Conservation (phyloP, 352 stramenopile species). For the Achlya hypogyna region DNA sequence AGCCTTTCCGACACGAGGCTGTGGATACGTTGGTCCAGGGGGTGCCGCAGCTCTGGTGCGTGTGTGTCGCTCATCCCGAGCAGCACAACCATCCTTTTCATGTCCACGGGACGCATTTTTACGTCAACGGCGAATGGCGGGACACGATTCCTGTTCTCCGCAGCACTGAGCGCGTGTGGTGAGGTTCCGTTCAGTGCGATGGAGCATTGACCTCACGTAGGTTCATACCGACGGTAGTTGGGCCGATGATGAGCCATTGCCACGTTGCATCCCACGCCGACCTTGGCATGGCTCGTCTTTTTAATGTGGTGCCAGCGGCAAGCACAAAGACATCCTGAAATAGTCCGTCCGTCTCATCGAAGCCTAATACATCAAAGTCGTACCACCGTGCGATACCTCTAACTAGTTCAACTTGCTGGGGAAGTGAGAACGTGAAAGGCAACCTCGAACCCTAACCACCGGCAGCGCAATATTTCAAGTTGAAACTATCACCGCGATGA, state of each 20-base stretch:
- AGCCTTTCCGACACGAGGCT: neutral
- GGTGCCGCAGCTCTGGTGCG: neutral
- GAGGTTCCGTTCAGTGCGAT: neutral
- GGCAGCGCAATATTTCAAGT: too few relatives aligned
- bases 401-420: too few relatives aligned
- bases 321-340: too few relatives aligned
- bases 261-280: conserved; percentile 66
- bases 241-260: conserved; percentile 59
- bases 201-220: neutral
- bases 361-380: too few relatives aligned
- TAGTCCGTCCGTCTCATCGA: too few relatives aligned
- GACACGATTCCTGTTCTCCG: conserved; percentile 70
- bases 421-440: too few relatives aligned
- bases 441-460: too few relatives aligned
- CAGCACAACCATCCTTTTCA: conserved; percentile 55
- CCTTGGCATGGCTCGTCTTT: conserved; percentile 68
- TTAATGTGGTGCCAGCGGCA: conserved; percentile 54
- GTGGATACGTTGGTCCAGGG: neutral
- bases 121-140: conserved; percentile 45
- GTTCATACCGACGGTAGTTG: conserved; percentile 47
- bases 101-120: conserved; percentile 69
- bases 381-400: too few relatives aligned
- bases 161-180: conserved; percentile 50
- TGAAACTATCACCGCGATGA: too few relatives aligned
- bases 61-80: neutral